These are phyloP conservation scores for Whalleya microplaca DNA, from an alignment of 2,329 filamentous ascomycete species.

Conservation along the genomic window DNA sequence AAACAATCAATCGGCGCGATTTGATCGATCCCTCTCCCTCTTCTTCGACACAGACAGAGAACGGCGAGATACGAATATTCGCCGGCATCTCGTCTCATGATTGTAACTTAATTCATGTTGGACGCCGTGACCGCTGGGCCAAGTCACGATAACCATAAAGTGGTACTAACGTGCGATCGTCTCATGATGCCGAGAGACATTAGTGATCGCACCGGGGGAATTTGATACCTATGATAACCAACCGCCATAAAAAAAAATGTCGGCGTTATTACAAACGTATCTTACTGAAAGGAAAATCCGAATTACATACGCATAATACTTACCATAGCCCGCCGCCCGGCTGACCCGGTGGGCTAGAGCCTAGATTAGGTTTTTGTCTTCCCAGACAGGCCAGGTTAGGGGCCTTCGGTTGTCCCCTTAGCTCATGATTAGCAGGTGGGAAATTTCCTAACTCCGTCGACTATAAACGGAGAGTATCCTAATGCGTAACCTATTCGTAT, in stretches of 20 bases:
- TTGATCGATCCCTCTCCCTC: slow-evolving; percentile 1
- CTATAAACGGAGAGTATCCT: not conserved
- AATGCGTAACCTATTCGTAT: not conserved
- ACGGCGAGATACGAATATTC: not conserved
- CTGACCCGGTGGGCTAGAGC: slow-evolving; percentile 16
- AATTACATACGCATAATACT: no score
- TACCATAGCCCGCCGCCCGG: slow-evolving; percentile 3
- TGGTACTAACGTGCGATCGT: slow-evolving; percentile 21
- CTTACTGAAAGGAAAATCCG: not conserved
- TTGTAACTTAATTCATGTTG: slow-evolving; percentile 3
- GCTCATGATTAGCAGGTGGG: slow-evolving; percentile 1
- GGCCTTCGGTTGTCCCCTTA: slow-evolving; percentile 1
- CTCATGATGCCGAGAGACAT: slow-evolving; percentile 13
- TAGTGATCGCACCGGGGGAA: not conserved
- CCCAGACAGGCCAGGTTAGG: slow-evolving; percentile 6
- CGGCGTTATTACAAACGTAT: not conserved
- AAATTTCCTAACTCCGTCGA: no score
- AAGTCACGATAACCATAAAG: slow-evolving; percentile 1
- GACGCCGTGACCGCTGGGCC: slow-evolving; percentile 6
- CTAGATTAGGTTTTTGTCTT: slow-evolving; percentile 17
- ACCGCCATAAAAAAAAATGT: not conserved
- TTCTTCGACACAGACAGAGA: not conserved
- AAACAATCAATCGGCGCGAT: slow-evolving; percentile 5
- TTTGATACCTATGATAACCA: not conserved
- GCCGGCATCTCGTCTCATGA: slow-evolving; percentile 3